Percentiles rank a stretch among this genome's conserved stretches.
Evolutionary conservation across 208 protist species (phyloP).

Genomic region (Trypanosoma congolense): DNA sequence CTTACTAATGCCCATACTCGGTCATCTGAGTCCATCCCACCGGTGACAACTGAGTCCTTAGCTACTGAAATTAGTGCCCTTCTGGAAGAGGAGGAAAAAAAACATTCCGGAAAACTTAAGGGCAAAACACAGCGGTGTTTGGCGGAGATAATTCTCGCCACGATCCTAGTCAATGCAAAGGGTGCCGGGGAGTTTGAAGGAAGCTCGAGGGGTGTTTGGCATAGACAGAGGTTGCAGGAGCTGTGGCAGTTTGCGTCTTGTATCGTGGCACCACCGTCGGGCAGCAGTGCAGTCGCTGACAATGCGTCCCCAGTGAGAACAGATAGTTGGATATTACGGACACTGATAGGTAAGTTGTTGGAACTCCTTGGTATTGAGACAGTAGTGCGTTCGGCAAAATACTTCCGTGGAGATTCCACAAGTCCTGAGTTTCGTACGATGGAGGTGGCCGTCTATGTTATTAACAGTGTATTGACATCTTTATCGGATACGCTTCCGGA

Average conservation of each 20-base stretch:
- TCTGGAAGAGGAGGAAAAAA: constrained; percentile 19
- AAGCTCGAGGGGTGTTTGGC: constrained; percentile 14
- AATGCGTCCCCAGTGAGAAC: constrained; percentile 17
- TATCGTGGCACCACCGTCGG: constrained; percentile 43
- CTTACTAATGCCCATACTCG: constrained; percentile 10
- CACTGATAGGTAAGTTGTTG: constrained; percentile 48
- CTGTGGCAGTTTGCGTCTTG: constrained; percentile 40
- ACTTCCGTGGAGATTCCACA: not conserved
- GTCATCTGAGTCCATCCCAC: not conserved
- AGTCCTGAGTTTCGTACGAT: constrained; percentile 19
- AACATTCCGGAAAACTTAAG: constrained; percentile 24
- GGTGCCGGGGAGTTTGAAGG: not conserved
- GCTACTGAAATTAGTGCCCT: constrained; percentile 28
- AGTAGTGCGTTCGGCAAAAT: constrained; percentile 11
- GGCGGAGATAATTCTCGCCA: constrained; percentile 55
- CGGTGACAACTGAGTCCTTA: constrained; percentile 6
- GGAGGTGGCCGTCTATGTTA: constrained; percentile 30
- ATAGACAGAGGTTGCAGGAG: constrained; percentile 29
- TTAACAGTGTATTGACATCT: constrained; percentile 26
- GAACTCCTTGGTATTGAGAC: constrained; percentile 36
- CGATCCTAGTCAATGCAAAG: constrained; percentile 46
- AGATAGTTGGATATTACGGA: constrained; percentile 51
- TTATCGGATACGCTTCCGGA: constrained; percentile 28
- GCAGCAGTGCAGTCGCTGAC: no score
- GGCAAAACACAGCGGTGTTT: constrained; percentile 32